Evolutionary conservation across 2,329 filamentous ascomycete species (phyloP).

Genomic region (Xylaria sp.): DNA sequence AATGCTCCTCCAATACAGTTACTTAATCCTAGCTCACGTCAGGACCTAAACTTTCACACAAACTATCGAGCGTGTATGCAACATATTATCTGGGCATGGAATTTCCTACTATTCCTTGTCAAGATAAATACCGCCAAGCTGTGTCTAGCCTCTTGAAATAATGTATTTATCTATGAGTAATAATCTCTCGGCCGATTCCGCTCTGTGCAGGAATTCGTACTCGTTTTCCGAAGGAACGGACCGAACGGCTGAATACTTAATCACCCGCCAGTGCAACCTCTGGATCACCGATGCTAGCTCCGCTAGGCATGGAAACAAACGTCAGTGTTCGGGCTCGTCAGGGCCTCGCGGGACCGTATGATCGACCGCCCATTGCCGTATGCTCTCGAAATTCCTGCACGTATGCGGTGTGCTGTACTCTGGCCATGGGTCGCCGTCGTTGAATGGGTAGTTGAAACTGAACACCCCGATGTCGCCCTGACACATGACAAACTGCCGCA

Average conservation of each 20-base stretch:
- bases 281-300: conserved; percentile 6
- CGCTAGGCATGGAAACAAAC: conserved; percentile 7
- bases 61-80: not conserved
- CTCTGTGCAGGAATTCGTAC: not conserved
- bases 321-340: conserved; percentile 49
- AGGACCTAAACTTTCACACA: not conserved
- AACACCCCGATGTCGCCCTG: conserved; percentile 66
- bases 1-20: not conserved
- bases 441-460: conserved; percentile 62
- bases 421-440: conserved; percentile 62
- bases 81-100: not conserved
- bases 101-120: not conserved
- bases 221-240: not conserved
- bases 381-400: conserved; percentile 64
- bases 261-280: not conserved
- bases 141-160: too few species aligned
- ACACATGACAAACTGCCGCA: conserved; percentile 65
- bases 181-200: not conserved
- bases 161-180: not conserved
- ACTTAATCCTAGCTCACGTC: not conserved
- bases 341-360: conserved; percentile 56
- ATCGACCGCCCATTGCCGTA: conserved; percentile 63
- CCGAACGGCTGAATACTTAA: not conserved
- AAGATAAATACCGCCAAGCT: not conserved
- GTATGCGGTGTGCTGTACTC: conserved; percentile 65